These are phyloP conservation scores for Penicillium digitatum DNA, from an alignment of 2,329 filamentous ascomycete genomes.

Conservation along the genomic window DNA sequence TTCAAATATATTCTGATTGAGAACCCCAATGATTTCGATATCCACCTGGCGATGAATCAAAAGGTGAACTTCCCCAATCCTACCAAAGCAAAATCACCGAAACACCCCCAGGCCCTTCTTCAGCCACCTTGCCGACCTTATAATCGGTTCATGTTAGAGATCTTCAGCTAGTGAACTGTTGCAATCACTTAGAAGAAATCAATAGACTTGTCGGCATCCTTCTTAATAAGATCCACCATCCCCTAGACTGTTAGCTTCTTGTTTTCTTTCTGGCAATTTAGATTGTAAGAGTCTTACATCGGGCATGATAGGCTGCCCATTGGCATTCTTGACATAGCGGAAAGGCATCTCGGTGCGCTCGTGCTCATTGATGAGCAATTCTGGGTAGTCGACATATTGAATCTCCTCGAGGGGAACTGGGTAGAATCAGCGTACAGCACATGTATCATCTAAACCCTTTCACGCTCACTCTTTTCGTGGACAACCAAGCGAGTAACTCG, in stretches of 20 bases:
- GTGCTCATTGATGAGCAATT: slow-evolving; percentile 82
- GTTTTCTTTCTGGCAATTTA: slow-evolving; percentile 14
- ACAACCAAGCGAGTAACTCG: slow-evolving; percentile 86
- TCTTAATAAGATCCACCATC: slow-evolving; percentile 89
- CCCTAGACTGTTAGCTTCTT: slow-evolving; percentile 54
- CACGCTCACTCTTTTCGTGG: slow-evolving; percentile 65
- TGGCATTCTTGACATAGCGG: slow-evolving; percentile 75
- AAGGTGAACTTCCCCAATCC: not conserved
- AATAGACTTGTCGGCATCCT: slow-evolving; percentile 89
- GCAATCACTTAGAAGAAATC: slow-evolving; percentile 63
- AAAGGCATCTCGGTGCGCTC: slow-evolving; percentile 98
- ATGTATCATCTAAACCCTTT: not conserved
- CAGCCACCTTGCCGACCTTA: slow-evolving; percentile 2
- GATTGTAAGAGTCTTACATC: slow-evolving; percentile 64
- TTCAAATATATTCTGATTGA: no score
- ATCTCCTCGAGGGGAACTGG: slow-evolving; percentile 74
- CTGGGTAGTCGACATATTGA: slow-evolving; percentile 79
- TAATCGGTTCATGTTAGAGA: not conserved
- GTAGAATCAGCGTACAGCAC: not conserved
- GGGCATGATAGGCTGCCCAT: slow-evolving; percentile 85
- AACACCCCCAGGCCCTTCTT: not conserved
- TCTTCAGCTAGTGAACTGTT: not conserved
- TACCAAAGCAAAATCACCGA: not conserved
- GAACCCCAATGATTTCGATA: not conserved
- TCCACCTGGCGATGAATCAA: not conserved